Percentiles rank a stretch among this genome's conserved stretches.
Conservation (phyloP, 1,139 yeast species). For the Martiniozyma asiatica region DNA sequence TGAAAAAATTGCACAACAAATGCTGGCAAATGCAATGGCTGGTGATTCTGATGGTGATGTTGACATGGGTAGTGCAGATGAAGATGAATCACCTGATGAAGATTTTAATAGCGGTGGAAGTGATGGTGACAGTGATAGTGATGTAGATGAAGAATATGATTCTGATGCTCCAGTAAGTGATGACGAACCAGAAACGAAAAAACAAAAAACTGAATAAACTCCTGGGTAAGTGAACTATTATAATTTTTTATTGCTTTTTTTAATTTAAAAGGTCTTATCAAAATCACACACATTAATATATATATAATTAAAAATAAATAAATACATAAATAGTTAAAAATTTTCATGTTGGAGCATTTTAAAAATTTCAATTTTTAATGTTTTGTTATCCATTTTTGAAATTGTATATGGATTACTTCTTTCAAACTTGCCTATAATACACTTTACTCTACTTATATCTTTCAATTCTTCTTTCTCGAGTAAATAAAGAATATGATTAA, state of each 20-base stretch:
- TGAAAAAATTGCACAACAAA: constrained; percentile 74
- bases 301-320: no score
- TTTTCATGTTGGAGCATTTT: no score
- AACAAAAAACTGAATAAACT: constrained; percentile 25
- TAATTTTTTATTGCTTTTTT: neutral
- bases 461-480: no score
- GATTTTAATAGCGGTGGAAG: no score
- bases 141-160: constrained; percentile 82
- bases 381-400: constrained; percentile 11
- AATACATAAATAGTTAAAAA: no score
- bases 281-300: constrained; percentile 2
- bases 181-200: constrained; percentile 30
- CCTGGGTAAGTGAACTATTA: no score
- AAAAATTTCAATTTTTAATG: constrained; percentile 10
- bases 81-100: constrained; percentile 48
- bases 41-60: constrained; percentile 54
- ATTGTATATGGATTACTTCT: no score
- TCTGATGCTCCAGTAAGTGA: constrained; percentile 48
- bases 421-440: no score
- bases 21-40: constrained; percentile 65
- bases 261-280: neutral
- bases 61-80: constrained; percentile 41
- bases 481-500: no score
- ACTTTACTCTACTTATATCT: no score
- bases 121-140: constrained; percentile 62